phyloP scores from a whole-genome alignment of 2,329 filamentous ascomycete species.

The Corynespora cassiicola region DNA sequence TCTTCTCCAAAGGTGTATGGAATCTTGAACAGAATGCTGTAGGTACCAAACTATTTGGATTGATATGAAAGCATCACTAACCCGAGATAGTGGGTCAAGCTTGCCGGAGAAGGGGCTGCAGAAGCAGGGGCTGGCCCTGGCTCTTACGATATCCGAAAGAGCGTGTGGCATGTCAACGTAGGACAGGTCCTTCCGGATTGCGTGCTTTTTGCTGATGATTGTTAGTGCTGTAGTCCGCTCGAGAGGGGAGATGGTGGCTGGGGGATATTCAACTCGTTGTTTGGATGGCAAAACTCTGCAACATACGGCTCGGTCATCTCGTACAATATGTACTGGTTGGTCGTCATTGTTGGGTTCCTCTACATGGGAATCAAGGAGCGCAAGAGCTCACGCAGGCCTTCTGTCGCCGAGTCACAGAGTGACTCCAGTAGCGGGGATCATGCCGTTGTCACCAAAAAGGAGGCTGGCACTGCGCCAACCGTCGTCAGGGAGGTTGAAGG shows the following conservation, averaged over 20 bases:
- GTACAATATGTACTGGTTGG: slow-evolving; percentile 88
- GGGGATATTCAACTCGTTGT: slow-evolving; percentile 85
- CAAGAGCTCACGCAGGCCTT: slow-evolving; percentile 56
- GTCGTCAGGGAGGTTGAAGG: too few relatives aligned
- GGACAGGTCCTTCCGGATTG: slow-evolving; percentile 43
- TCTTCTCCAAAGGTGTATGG: slow-evolving; percentile 82
- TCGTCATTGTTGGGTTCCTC: slow-evolving; percentile 69
- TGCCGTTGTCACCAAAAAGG: too few relatives aligned
- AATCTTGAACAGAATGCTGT: slow-evolving; percentile 69
- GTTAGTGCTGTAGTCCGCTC: slow-evolving; percentile 76
- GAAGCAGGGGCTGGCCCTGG: slow-evolving; percentile 73
- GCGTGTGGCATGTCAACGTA: slow-evolving; percentile 83
- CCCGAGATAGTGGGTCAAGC: slow-evolving; percentile 66
- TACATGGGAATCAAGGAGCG: slow-evolving; percentile 72
- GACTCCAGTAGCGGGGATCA: slow-evolving; percentile 7
- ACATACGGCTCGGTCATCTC: slow-evolving; percentile 87
- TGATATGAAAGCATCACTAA: slow-evolving; percentile 3
- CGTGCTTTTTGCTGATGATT: not conserved
- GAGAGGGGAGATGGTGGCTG: slow-evolving; percentile 78
- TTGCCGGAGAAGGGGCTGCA: slow-evolving; percentile 67
- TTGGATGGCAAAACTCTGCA: slow-evolving; percentile 88
- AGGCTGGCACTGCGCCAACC: too few relatives aligned
- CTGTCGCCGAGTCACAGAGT: slow-evolving; percentile 2
- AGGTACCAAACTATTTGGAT: slow-evolving; percentile 12
- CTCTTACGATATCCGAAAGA: slow-evolving; percentile 79